Evolutionary conservation across 495 filamentous ascomycete genomes (phyloP).

Genomic region (Neurospora terricola): DNA sequence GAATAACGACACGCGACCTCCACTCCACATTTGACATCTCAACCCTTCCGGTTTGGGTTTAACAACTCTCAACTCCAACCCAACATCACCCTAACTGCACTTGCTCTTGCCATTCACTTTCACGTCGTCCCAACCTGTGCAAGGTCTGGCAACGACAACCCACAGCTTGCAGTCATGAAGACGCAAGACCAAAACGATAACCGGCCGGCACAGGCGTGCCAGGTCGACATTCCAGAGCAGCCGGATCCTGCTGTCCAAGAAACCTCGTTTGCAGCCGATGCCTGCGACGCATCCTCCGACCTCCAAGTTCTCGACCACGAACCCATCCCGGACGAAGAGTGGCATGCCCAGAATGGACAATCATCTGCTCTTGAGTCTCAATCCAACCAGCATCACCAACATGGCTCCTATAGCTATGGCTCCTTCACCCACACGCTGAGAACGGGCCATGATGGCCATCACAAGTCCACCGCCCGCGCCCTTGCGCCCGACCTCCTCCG

Average conservation of each 20-base stretch:
- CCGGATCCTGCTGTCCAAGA: slow-evolving; percentile 11
- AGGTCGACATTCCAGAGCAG: slow-evolving; percentile 3
- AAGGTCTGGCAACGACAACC: not conserved
- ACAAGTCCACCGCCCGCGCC: slow-evolving; percentile 13
- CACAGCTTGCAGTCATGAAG: not conserved
- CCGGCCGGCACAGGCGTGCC: not conserved
- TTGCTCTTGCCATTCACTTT: not conserved
- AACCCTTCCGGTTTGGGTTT: not conserved
- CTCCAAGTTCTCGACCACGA: slow-evolving; percentile 4
- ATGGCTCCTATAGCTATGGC: slow-evolving; percentile 2
- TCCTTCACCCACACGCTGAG: not conserved
- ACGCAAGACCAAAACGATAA: not conserved
- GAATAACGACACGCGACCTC: not conserved
- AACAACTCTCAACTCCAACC: not conserved
- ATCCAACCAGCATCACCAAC: not conserved
- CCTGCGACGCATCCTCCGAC: not conserved
- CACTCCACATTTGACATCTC: not conserved
- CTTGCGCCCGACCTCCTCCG: slow-evolving; percentile 25
- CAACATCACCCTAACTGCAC: not conserved
- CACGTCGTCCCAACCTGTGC: not conserved
- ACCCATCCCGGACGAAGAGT: not conserved
- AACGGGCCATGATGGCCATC: not conserved
- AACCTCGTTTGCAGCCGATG: slow-evolving; percentile 10
- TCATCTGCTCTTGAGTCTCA: not conserved
- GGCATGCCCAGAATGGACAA: not conserved